Evolutionary conservation across 2,329 filamentous ascomycete genomes (phyloP).

Genomic region (Ophiostoma sp.): DNA sequence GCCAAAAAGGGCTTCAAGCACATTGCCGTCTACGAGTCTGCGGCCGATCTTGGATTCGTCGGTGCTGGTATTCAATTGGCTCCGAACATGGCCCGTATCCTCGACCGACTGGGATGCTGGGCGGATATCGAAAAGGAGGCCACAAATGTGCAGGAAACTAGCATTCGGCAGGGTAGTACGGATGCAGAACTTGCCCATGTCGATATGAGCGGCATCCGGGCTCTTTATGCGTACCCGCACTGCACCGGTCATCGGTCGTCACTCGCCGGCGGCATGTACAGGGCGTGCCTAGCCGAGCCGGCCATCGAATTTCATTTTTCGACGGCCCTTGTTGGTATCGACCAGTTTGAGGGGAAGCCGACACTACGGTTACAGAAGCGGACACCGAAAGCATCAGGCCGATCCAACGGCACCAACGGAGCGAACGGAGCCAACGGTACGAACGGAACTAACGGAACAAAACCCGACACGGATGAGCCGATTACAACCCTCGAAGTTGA

Average conservation of each 20-base stretch:
- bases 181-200: slow-evolving; percentile 71
- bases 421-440: slow-evolving; percentile 40
- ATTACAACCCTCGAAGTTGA: slow-evolving; percentile 49
- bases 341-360: slow-evolving; percentile 60
- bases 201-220: slow-evolving; percentile 64
- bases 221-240: slow-evolving; percentile 72
- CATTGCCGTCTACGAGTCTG: slow-evolving; percentile 73
- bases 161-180: slow-evolving; percentile 69
- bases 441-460: neutral
- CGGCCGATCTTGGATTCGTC: slow-evolving; percentile 73
- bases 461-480: neutral
- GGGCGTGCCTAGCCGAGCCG: slow-evolving; percentile 64
- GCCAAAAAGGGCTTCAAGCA: slow-evolving; percentile 74
- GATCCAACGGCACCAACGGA: slow-evolving; percentile 11
- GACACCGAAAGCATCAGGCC: slow-evolving; percentile 37
- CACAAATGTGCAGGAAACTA: slow-evolving; percentile 69
- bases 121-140: slow-evolving; percentile 67
- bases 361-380: slow-evolving; percentile 61
- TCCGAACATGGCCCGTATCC: slow-evolving; percentile 76
- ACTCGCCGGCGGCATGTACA: slow-evolving; percentile 67
- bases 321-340: slow-evolving; percentile 55
- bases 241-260: slow-evolving; percentile 77
- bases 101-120: slow-evolving; percentile 74
- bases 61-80: slow-evolving; percentile 83
- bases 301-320: slow-evolving; percentile 70